phyloP scores from a whole-genome alignment of 257 asterid genomes.

The Avicennia marina region DNA sequence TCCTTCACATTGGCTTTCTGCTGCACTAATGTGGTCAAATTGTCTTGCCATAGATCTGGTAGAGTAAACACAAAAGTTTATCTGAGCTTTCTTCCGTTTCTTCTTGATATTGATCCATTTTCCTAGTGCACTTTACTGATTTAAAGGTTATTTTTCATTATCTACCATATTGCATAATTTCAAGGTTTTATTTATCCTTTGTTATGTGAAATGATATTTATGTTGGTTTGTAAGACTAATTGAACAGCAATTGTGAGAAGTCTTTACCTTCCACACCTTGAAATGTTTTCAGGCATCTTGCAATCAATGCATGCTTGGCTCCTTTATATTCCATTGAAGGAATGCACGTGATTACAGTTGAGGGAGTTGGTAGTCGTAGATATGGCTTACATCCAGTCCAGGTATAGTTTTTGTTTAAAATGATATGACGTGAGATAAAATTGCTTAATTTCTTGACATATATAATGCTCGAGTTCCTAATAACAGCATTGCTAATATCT shows the following conservation, averaged over 20 bases:
- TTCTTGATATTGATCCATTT: background rate
- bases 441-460: too few species aligned
- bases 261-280: background rate
- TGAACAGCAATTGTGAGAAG: too few species aligned
- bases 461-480: too few species aligned
- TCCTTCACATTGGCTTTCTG: too few species aligned
- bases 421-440: too few species aligned
- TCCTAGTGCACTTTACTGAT: background rate
- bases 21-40: too few species aligned
- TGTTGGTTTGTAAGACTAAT: background rate
- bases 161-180: background rate
- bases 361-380: conserved; percentile 80
- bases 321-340: conserved; percentile 96
- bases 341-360: conserved; percentile 94
- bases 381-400: conserved; percentile 90
- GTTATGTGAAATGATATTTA: conserved; percentile 1
- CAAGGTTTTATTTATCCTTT: background rate
- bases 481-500: too few species aligned
- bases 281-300: conserved; percentile 57
- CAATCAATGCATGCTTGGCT: conserved; percentile 95
- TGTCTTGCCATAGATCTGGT: too few species aligned
- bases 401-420: conserved; percentile 44
- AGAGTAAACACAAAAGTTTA: conserved; percentile 1
- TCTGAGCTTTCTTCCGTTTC: conserved; percentile 7
- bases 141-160: background rate